These are phyloP conservation scores for Candida nonsorbophila DNA, from an alignment of 805 yeast species.

Conservation along the genomic window DNA sequence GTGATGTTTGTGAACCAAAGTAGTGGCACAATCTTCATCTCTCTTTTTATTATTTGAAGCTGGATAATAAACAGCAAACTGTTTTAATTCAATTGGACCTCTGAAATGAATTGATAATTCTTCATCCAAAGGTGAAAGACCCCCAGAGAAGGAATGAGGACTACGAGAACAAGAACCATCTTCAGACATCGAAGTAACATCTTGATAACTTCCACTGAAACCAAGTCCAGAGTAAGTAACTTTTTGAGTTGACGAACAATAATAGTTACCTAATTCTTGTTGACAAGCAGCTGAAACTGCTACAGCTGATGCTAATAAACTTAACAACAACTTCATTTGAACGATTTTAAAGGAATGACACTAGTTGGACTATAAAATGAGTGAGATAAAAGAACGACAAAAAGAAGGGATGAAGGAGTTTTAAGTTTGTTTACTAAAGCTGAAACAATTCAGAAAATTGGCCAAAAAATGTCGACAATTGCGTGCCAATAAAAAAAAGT, in stretches of 20 bases:
- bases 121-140: conserved; percentile 76
- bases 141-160: conserved; percentile 57
- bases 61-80: conserved; percentile 89
- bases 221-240: conserved; percentile 71
- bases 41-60: conserved; percentile 41
- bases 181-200: conserved; percentile 76
- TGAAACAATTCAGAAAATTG: too few relatives aligned
- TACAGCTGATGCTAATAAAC: conserved; percentile 5
- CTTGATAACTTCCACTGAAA: conserved; percentile 75
- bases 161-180: conserved; percentile 65
- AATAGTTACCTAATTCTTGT: conserved; percentile 60
- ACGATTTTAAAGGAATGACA: conserved; percentile 1
- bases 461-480: too few relatives aligned
- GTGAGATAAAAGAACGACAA: conserved; percentile 1
- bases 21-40: conserved; percentile 41
- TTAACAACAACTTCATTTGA: conserved; percentile 9
- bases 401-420: too few relatives aligned
- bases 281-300: conserved; percentile 6
- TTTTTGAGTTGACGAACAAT: conserved; percentile 68
- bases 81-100: conserved; percentile 76
- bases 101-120: conserved; percentile 86
- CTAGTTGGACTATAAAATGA: neutral
- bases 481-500: too few relatives aligned
- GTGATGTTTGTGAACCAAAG: conserved; percentile 43
- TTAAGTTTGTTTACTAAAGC: too few relatives aligned